Base-by-base conservation (phyloP, 768 basidiomycete species). In the Hygrophoropsis aurantiaca region DNA sequence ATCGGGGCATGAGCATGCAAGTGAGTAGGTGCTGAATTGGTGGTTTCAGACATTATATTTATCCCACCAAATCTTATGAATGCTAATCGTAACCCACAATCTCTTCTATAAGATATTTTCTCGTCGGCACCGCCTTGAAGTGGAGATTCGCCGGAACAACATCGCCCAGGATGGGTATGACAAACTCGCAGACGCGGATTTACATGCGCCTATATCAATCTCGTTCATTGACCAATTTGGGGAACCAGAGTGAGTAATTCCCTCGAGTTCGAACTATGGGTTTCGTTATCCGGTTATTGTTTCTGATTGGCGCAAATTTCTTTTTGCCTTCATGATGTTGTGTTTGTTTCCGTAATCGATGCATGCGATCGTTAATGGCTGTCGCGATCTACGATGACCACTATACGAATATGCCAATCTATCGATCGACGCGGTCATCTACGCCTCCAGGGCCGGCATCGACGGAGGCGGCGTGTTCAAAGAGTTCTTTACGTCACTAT, bases 391-490 rank as follows among this genome's bases (percentile, higher is more conserved):
- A n/a, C n/a, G n/a, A n/a, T n/a, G n/a, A n/a, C n/a, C 27, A 30
- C 27, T 30, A 7, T 30, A 7, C 7, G 27, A 30, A 6, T 6
- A 7, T 30, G 27, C 7, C 27, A 7, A 30, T 30, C 13, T 30
- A 13, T 13, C 6, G 7, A 30, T 13, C 13, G 13, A 30, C 27
- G 6, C 13, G 7, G 13, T 13, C 27, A 6, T 13, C 13, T 13
- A 7, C 7, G 13, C 27, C 2, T 36, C 13, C 11, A 90, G 88
- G 64, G 84, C 86, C 15, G 95, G 94, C 0, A 95, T 98, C 25
- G 95, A 97, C 53, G 94, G 95, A 2, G 94, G 97, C 2, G 97
- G 97, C 0, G 85, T 98, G 4, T 98, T 97, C 75, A 99, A 98
- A 64, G 97, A 98, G 65, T 97, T 98, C 56, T 80, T 98, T 58